phyloP scores from a whole-genome alignment of 208 protist species.

The Crithidia acanthocephali region DNA sequence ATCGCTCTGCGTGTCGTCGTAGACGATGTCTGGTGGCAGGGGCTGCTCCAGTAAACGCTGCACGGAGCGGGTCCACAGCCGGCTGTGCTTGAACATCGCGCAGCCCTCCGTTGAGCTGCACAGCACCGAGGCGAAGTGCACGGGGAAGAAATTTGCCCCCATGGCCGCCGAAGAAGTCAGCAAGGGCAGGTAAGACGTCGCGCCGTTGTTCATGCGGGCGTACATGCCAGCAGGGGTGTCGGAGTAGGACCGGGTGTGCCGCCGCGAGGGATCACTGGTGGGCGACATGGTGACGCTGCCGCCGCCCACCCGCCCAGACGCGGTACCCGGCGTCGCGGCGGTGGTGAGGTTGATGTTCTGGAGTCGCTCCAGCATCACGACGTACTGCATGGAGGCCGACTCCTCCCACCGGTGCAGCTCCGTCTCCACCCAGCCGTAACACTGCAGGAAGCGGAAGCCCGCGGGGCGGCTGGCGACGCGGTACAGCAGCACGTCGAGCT shows the following conservation, averaged over 20 bases:
- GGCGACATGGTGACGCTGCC: slow-evolving; percentile 13
- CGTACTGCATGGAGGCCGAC: slow-evolving; percentile 61
- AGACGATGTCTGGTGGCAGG: slow-evolving; percentile 73
- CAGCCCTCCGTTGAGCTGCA: slow-evolving; percentile 81
- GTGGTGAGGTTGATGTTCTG: slow-evolving; percentile 44
- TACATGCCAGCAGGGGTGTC: slow-evolving; percentile 35
- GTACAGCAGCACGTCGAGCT: slow-evolving; percentile 76
- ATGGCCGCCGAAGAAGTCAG: slow-evolving; percentile 39
- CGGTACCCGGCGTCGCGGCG: neutral
- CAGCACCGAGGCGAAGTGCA: slow-evolving; percentile 81
- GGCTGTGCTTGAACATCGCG: slow-evolving; percentile 80
- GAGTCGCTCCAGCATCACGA: slow-evolving; percentile 51
- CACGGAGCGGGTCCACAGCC: slow-evolving; percentile 83
- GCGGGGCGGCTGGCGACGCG: slow-evolving; percentile 72
- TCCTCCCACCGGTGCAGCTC: slow-evolving; percentile 86
- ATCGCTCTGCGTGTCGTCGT: slow-evolving; percentile 50
- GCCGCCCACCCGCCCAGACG: slow-evolving; percentile 7
- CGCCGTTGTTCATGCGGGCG: slow-evolving; percentile 10
- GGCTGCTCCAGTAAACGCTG: slow-evolving; percentile 69
- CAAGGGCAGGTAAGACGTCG: slow-evolving; percentile 36
- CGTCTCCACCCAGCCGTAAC: slow-evolving; percentile 84
- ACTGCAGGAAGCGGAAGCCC: slow-evolving; percentile 87
- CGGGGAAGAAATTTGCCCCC: slow-evolving; percentile 70
- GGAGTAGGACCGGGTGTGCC: slow-evolving; percentile 55
- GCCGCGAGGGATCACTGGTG: slow-evolving; percentile 26